Evolutionary conservation across 257 asterid species (phyloP), one percentile per base, ranked within the genome.

Genomic region (Capsicum pubescens): DNA sequence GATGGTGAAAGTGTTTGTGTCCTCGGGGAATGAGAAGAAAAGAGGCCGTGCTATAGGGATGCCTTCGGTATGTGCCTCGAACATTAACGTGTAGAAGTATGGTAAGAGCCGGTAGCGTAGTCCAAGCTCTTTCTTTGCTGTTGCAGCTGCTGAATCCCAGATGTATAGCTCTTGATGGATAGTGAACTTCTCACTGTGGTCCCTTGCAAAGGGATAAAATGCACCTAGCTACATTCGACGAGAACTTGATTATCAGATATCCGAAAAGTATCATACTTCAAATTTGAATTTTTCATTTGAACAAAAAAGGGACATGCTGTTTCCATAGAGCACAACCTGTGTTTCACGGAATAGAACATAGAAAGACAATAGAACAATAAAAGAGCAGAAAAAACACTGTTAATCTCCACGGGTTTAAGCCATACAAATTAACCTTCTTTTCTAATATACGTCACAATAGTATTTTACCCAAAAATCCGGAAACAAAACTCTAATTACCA

Each of bases 191-290:
- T 66, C 88, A 0, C 93, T 84, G 72, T 93, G 95, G 63, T 91
- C 95, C 68, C 97, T 87, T 8, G 97, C 79, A 69, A 93, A 93
- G 21, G 97, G 97, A 86, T 92, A 93, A 85, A 91, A 92, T 46
- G 94, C 95, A 58, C 93, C 94, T 39, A 93, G 61, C 95, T 92
- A 63, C 88, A 88, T 11, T 10, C 35, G 19, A 32, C 48, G 80
- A 35, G 1, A 21, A 5, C 8, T 71, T 72, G 80, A 12, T 36
- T 8, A 69, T 69, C 32, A 69, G 14, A 16, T 39, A 69, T 39
- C 54, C 39, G 8, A 39, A 69, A 16, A 39, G 77, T 7, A 39
- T 69, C 77, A 4, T 39, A 69, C 14, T 39, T 39, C 78, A 26
- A 8, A 39, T 15, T 1, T 69, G 54, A 68, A 68, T 26, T 26